Percentiles rank a stretch among this genome's conserved stretches.
phyloP scores from a whole-genome alignment of 257 asterid genomes.

The Solanum chaucha region DNA sequence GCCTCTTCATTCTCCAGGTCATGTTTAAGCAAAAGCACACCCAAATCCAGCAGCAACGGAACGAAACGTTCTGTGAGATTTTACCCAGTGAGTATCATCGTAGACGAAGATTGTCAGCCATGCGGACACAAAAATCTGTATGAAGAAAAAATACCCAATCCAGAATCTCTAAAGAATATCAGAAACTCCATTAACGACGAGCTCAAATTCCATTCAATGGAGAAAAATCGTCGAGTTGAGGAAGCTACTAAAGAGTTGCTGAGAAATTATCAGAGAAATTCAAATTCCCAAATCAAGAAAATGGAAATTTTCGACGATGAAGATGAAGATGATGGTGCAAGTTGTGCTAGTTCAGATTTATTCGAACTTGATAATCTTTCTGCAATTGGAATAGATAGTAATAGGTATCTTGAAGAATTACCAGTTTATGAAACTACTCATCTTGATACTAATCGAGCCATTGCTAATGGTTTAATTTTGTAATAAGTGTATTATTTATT shows the following conservation, averaged over 20 bases:
- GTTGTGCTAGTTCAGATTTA: conserved; percentile 78
- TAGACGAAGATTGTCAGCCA: conserved; percentile 59
- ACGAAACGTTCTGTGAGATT: conserved; percentile 69
- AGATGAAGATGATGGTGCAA: conserved; percentile 47
- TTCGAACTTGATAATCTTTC: conserved; percentile 77
- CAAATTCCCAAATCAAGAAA: neutral
- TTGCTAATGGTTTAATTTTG: conserved; percentile 46
- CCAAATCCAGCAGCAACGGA: conserved; percentile 29
- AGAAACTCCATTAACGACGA: conserved; percentile 26
- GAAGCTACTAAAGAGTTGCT: conserved; percentile 56
- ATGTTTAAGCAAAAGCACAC: conserved; percentile 56
- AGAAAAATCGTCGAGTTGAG: conserved; percentile 54
- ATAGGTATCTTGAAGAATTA: conserved; percentile 56
- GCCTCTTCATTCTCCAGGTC: conserved; percentile 88
- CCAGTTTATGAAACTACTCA: conserved; percentile 81
- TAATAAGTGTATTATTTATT: conserved; percentile 13
- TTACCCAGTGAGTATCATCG: conserved; percentile 63
- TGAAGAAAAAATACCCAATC: conserved; percentile 10
- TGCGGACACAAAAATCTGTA: conserved; percentile 43
- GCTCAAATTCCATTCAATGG: conserved; percentile 40
- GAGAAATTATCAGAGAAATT: conserved; percentile 37
- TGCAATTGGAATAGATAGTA: conserved; percentile 61
- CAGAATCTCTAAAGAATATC: conserved; percentile 4
- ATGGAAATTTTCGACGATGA: conserved; percentile 13
- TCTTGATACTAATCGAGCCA: conserved; percentile 37